Base-by-base conservation (phyloP, 208 protist species). In the Naegleria lovaniensis region DNA sequence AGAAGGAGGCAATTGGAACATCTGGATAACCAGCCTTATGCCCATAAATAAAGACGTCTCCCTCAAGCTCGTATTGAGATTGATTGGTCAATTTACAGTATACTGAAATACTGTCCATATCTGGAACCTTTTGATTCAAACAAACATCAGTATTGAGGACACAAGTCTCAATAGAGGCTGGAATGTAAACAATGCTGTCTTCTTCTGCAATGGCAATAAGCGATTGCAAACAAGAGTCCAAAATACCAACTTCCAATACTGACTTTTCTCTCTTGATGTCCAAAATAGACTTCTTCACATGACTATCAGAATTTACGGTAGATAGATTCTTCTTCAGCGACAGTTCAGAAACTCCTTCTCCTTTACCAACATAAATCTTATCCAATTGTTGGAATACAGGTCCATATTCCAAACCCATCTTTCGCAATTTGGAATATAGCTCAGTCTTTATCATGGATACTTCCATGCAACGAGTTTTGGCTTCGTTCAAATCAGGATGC, bases 231-330 rank as follows among this genome's bases (percentile, higher is more conserved):
- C 67, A 79, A 79, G 67, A 79, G n/a, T 79, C 67, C 16, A 79
- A 36, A 79, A 79, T 79, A 79, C 67, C 67, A 79, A 79, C 67
- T 79, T 79, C 67, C 29, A 79, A 79, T 36, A 79, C 67, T 36
- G 67, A 29, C 25, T 79, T 79, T 7, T 36, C 6, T 79, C 67
- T 29, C 67, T 79, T 79, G n/a, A 33, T 29, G 36, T 79, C 67
- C 29, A 79, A 79, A 13, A 36, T 7, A 9, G 25, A 36, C 25
- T 79, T 79, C n/a, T 19, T 25, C n/a, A 19, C 67, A 48, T 48
- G 43, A 48, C 43, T 48, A 48, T 48, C 43, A 48, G 43, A 48
- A 48, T 48, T 48, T 9, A 48, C 43, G 5, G 19, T 6, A 79
- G 19, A 11, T 0, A 36, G n/a, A 36, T 79, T 79, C 29, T 79